Evolutionary conservation across 352 stramenopile species (phyloP).

Genomic region (Pythium chondricola): DNA sequence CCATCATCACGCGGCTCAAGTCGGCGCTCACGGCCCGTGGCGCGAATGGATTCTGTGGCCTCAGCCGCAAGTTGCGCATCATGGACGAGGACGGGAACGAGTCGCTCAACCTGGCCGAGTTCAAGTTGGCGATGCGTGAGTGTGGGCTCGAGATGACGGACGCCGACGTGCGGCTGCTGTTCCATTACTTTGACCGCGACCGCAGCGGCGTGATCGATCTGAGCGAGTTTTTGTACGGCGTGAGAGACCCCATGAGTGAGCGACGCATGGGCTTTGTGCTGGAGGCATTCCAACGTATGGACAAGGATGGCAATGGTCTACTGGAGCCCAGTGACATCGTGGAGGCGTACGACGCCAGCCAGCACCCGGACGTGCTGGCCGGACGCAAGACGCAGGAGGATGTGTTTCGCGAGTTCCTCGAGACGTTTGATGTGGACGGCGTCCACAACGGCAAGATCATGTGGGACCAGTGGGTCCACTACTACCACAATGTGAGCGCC

Average conservation of each 20-base stretch:
- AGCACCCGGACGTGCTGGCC: slow-evolving; percentile 79
- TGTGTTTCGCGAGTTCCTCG: slow-evolving; percentile 77
- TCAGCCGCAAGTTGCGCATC: slow-evolving; percentile 68
- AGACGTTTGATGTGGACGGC: slow-evolving; percentile 79
- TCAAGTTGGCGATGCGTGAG: slow-evolving; percentile 56
- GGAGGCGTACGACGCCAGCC: slow-evolving; percentile 72
- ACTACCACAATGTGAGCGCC: slow-evolving; percentile 88
- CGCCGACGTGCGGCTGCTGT: slow-evolving; percentile 57
- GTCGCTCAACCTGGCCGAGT: slow-evolving; percentile 65
- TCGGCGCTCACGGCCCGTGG: slow-evolving; percentile 48
- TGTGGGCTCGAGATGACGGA: slow-evolving; percentile 50
- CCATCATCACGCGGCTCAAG: slow-evolving; percentile 48
- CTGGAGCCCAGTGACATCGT: slow-evolving; percentile 79
- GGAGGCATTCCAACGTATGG: slow-evolving; percentile 79
- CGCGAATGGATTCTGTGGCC: slow-evolving; percentile 61
- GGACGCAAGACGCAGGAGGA: slow-evolving; percentile 57
- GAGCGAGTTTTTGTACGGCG: slow-evolving; percentile 81
- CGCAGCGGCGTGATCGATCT: slow-evolving; percentile 69
- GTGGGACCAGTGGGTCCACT: slow-evolving; percentile 65
- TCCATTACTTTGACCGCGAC: slow-evolving; percentile 83
- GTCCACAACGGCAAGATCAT: slow-evolving; percentile 66
- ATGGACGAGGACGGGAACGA: slow-evolving; percentile 78
- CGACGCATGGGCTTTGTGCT: slow-evolving; percentile 61
- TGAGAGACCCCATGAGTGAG: slow-evolving; percentile 71
- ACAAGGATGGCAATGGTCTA: slow-evolving; percentile 66